A percentile compares a stretch with the other conserved stretches of the same genome.
Conservation (phyloP, 768 basidiomycete genomes). For the Xerocomellus amylosporus region DNA sequence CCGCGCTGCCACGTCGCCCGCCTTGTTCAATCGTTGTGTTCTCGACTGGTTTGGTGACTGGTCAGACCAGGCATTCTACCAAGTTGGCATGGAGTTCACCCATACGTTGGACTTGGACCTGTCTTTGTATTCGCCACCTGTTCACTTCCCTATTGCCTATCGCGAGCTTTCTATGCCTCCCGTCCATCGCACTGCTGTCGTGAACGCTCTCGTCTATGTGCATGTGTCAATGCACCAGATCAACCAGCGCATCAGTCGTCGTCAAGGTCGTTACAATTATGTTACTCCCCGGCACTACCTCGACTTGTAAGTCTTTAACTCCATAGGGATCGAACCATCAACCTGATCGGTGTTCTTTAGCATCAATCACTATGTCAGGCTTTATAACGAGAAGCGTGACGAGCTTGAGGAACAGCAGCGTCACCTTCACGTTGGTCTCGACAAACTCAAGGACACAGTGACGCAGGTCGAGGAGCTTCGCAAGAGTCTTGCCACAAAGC, state of each 20-base stretch:
- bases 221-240: conserved; percentile 87
- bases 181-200: conserved; percentile 82
- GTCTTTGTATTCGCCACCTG: conserved; percentile 73
- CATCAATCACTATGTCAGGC: conserved; percentile 94
- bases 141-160: conserved; percentile 86
- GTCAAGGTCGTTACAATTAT: conserved; percentile 95
- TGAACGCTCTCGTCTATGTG: conserved; percentile 91
- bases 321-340: not conserved
- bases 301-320: conserved; percentile 77
- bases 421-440: conserved; percentile 95
- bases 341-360: conserved; percentile 39
- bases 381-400: conserved; percentile 95
- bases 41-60: conserved; percentile 99
- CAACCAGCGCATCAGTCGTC: conserved; percentile 83
- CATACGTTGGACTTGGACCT: conserved; percentile 90
- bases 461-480: conserved; percentile 95
- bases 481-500: conserved; percentile 92
- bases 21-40: conserved; percentile 98
- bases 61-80: conserved; percentile 98
- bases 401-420: conserved; percentile 98
- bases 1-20: conserved; percentile 94
- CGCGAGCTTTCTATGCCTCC: conserved; percentile 84
- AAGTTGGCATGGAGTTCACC: conserved; percentile 97
- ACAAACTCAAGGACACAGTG: conserved; percentile 94
- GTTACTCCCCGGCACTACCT: conserved; percentile 97